Percentiles rank a stretch among this genome's conserved stretches.
Evolutionary conservation across 2,329 filamentous ascomycete species (phyloP).

Genomic region (Sphaceloma murrayae): DNA sequence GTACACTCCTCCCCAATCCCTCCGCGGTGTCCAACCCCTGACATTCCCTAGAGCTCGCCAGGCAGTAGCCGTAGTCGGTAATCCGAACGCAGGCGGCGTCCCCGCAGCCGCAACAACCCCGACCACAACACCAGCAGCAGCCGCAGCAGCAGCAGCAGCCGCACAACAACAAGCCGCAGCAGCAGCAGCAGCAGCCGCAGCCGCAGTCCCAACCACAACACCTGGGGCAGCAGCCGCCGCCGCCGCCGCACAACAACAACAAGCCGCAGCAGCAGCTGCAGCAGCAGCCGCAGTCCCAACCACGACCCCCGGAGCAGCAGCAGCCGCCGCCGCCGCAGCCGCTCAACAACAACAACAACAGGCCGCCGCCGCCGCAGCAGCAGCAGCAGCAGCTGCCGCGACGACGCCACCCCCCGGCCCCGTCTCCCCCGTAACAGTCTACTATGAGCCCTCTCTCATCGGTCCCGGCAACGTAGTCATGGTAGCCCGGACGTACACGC

Average conservation of each 20-base stretch:
- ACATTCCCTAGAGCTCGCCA: background rate
- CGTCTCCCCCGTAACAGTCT: background rate
- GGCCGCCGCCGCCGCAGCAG: too few species aligned
- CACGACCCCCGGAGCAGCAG: background rate
- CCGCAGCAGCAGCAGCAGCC: background rate
- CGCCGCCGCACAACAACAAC: background rate
- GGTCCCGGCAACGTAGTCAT: conserved; percentile 7
- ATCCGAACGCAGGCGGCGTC: conserved; percentile 11
- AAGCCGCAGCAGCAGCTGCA: background rate
- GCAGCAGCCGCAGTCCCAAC: background rate
- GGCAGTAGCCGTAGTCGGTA: conserved; percentile 14
- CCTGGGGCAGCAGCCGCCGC: conserved; percentile 6
- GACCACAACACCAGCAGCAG: background rate
- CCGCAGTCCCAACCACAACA: background rate
- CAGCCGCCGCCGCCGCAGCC: background rate
- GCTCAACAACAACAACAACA: too few species aligned
- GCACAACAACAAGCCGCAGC: background rate
- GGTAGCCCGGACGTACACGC: conserved; percentile 1
- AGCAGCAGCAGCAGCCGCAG: background rate
- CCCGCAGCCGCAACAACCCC: background rate
- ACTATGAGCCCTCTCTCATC: conserved; percentile 2
- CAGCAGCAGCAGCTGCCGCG: conserved; percentile 3
- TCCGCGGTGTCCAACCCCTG: background rate
- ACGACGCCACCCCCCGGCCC: background rate
- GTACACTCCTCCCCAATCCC: background rate